Conservation (phyloP, 805 yeast genomes). For the Candida alai region DNA sequence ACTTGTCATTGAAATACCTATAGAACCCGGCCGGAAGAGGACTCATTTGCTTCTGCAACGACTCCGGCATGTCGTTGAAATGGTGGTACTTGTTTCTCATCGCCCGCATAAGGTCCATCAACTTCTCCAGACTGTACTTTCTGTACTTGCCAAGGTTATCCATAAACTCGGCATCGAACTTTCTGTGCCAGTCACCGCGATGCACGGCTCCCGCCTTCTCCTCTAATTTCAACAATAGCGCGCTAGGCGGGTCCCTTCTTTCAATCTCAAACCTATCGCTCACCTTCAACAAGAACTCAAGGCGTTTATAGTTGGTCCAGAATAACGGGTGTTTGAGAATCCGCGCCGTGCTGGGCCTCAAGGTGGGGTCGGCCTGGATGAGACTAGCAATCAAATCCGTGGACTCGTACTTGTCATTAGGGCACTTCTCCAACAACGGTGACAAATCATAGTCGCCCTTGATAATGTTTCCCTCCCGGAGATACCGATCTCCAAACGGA, state of each 20-base stretch:
- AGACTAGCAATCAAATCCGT: constrained; percentile 66
- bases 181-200: constrained; percentile 70
- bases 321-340: constrained; percentile 85
- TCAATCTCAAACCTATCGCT: constrained; percentile 91
- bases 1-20: constrained; percentile 64
- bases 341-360: constrained; percentile 65
- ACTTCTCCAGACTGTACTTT: constrained; percentile 71
- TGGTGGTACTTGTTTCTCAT: constrained; percentile 93
- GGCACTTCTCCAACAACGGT: constrained; percentile 39
- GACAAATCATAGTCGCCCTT: constrained; percentile 55
- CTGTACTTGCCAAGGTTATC: constrained; percentile 88
- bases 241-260: constrained; percentile 73
- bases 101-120: constrained; percentile 86
- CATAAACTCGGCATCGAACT: constrained; percentile 69
- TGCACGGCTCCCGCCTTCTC: constrained; percentile 44
- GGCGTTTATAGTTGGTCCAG: constrained; percentile 70
- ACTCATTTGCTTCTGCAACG: constrained; percentile 61
- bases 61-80: constrained; percentile 79
- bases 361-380: constrained; percentile 63
- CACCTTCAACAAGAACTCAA: constrained; percentile 80
- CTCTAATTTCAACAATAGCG: constrained; percentile 54
- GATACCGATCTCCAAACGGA: constrained; percentile 91
- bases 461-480: constrained; percentile 85
- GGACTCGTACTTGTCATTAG: constrained; percentile 56
- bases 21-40: constrained; percentile 85